These are phyloP conservation scores for Kodamaea jinghongensis DNA, from an alignment of 805 yeast species.

Conservation along the genomic window DNA sequence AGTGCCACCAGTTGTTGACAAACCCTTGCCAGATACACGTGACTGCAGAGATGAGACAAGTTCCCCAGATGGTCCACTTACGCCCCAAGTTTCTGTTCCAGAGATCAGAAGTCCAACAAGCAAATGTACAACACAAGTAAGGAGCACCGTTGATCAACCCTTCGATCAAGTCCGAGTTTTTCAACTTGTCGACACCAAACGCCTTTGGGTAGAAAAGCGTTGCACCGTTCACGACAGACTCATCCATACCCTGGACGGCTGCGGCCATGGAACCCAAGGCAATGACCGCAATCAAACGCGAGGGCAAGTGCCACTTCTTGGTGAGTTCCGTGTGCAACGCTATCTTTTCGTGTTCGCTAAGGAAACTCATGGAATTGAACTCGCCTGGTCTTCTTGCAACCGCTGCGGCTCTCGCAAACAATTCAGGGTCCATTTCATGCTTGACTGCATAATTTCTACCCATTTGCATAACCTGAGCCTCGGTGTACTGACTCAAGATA, in stretches of 20 bases:
- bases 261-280: constrained; percentile 65
- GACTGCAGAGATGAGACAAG: constrained; percentile 55
- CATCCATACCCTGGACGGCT: constrained; percentile 76
- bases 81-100: constrained; percentile 57
- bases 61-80: constrained; percentile 57
- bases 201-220: constrained; percentile 54
- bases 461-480: constrained; percentile 64
- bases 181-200: constrained; percentile 44
- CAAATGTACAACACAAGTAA: constrained; percentile 54
- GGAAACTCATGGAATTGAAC: constrained; percentile 55
- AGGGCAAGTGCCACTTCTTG: constrained; percentile 43
- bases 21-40: constrained; percentile 72
- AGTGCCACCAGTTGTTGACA: constrained; percentile 56
- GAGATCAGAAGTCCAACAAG: constrained; percentile 62
- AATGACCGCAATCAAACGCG: constrained; percentile 49
- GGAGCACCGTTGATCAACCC: constrained; percentile 68
- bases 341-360: constrained; percentile 41
- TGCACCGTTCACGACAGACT: constrained; percentile 69
- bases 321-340: constrained; percentile 49
- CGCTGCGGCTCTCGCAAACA: constrained; percentile 61
- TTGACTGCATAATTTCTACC: constrained; percentile 63
- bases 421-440: constrained; percentile 53
- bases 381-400: constrained; percentile 56
- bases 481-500: constrained; percentile 56
- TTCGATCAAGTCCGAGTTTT: constrained; percentile 52